These are phyloP conservation scores for Euphorbia lathyris DNA, from an alignment of 345 rosid species.

Conservation along the genomic window DNA sequence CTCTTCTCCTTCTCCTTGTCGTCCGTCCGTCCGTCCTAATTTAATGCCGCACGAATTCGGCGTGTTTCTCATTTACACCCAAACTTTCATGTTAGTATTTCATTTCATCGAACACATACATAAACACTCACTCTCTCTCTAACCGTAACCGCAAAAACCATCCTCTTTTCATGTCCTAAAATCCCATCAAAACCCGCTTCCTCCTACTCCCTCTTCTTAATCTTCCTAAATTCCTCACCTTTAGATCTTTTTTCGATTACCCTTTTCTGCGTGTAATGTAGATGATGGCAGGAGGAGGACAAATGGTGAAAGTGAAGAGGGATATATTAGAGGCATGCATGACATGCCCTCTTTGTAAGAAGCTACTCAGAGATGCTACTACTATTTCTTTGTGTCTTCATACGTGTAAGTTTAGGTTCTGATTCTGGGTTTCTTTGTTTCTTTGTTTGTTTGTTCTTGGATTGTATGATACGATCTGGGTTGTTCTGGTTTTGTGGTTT, in stretches of 20 bases:
- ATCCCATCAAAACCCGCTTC: conserved; percentile 1
- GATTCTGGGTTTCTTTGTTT: no score
- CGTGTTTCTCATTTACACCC: background rate
- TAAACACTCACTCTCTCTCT: background rate
- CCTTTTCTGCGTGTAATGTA: conserved; percentile 9
- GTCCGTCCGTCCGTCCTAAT: background rate
- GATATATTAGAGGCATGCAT: conserved; percentile 59
- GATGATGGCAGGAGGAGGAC: conserved; percentile 43
- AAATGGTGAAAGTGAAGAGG: conserved; percentile 48
- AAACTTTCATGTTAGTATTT: background rate
- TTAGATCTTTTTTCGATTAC: conserved; percentile 10
- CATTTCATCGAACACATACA: background rate
- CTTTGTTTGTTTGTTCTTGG: conserved; percentile 7
- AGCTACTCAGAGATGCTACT: conserved; percentile 61
- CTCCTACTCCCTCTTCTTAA: background rate
- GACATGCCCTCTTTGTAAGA: conserved; percentile 69
- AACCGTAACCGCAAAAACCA: background rate
- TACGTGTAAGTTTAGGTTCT: conserved; percentile 47
- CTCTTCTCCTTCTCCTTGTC: background rate
- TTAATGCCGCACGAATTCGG: background rate
- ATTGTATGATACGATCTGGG: conserved; percentile 20
- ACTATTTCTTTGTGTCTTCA: conserved; percentile 77
- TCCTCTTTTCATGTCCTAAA: conserved; percentile 8
- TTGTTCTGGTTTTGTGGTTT: conserved; percentile 8
- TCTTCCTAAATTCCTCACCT: background rate